Conservation (phyloP, 345 rosid species). For the Odontarrhena argentea region DNA sequence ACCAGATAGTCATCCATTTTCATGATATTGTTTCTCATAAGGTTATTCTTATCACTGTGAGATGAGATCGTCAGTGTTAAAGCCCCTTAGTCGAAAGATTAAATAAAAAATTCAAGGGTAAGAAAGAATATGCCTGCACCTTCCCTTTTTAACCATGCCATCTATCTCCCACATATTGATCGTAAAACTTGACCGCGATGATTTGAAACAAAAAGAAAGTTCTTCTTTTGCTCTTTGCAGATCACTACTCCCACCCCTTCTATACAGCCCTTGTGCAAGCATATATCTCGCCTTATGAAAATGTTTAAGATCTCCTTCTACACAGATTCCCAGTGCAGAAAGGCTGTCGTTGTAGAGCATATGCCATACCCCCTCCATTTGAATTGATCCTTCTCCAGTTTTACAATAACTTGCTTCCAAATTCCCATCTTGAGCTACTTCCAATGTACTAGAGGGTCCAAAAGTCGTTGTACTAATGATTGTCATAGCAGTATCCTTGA, state of each 20-base stretch:
- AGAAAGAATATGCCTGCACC: conserved; percentile 49
- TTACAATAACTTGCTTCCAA: conserved; percentile 44
- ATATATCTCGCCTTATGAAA: conserved; percentile 97
- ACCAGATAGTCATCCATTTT: conserved; percentile 17
- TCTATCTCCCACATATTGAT: conserved; percentile 99
- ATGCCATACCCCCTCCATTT: conserved; percentile 70
- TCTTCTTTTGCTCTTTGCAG: conserved; percentile 91
- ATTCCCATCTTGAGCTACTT: conserved; percentile 48
- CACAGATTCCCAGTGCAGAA: conserved; percentile 79
- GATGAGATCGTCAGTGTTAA: conserved; percentile 18
- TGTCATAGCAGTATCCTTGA: conserved; percentile 57
- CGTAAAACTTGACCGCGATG: conserved; percentile 89
- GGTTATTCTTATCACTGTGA: conserved; percentile 15
- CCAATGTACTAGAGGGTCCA: conserved; percentile 48
- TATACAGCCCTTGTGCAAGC: conserved; percentile 89
- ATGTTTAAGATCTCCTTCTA: conserved; percentile 97
- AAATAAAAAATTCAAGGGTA: background rate
- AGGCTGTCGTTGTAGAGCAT: conserved; percentile 90
- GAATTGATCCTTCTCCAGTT: conserved; percentile 50
- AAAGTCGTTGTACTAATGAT: conserved; percentile 50
- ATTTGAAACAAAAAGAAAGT: conserved; percentile 91
- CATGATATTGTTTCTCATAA: conserved; percentile 25
- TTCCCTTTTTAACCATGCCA: conserved; percentile 95
- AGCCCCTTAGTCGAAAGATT: background rate
- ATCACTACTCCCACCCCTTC: conserved; percentile 70